Conservation (phyloP, 208 protist genomes). For the Trichomonas gallinae region DNA sequence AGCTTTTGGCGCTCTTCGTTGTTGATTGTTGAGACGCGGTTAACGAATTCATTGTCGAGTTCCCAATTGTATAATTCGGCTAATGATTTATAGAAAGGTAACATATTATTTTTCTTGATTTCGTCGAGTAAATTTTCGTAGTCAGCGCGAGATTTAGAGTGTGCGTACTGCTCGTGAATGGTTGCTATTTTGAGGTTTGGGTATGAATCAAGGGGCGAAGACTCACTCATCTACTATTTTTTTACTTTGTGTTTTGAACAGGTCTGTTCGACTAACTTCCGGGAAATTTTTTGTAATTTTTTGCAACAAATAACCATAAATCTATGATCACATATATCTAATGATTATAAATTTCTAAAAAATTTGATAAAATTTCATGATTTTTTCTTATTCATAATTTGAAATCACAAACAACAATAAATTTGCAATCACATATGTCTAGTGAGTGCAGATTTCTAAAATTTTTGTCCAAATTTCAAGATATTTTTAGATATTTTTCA, state of each 20-base stretch:
- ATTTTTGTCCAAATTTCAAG: too few relatives aligned
- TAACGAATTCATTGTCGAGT: not conserved
- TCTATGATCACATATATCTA: too few relatives aligned
- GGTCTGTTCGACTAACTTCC: not conserved
- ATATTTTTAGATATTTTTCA: too few relatives aligned
- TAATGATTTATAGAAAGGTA: not conserved
- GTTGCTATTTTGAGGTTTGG: not conserved
- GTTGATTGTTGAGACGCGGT: not conserved
- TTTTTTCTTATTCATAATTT: too few relatives aligned
- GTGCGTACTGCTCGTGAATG: not conserved
- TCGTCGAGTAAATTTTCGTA: not conserved
- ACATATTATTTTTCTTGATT: slow-evolving; percentile 9
- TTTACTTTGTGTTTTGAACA: not conserved
- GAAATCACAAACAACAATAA: too few relatives aligned
- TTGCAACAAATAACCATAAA: too few relatives aligned
- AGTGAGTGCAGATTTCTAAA: too few relatives aligned
- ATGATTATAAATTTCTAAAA: too few relatives aligned
- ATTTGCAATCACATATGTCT: too few relatives aligned
- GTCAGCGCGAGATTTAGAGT: not conserved
- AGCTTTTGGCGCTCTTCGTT: not conserved
- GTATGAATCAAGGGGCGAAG: not conserved
- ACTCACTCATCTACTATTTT: not conserved
- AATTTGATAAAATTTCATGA: too few relatives aligned
- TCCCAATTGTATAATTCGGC: not conserved
- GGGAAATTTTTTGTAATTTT: not conserved